Conservation (phyloP, 345 rosid genomes). For the Turnera subulata region DNA sequence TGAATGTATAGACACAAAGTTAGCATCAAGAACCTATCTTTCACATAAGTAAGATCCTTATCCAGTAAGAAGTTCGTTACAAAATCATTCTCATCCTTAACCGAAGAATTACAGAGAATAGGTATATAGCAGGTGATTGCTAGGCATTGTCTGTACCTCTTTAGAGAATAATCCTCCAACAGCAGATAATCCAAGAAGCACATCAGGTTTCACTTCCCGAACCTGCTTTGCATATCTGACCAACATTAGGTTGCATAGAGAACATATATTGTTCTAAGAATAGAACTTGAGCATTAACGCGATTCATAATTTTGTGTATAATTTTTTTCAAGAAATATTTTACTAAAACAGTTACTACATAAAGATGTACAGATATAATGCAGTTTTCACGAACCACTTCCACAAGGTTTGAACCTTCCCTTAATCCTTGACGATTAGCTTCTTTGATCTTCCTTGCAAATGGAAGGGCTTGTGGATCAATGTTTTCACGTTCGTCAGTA, state of each 20-base stretch:
- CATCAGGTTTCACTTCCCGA: slow-evolving; percentile 90
- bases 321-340: too few relatives aligned
- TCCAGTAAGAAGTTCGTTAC: neutral
- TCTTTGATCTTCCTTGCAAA: slow-evolving; percentile 81
- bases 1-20: too few relatives aligned
- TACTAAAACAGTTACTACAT: too few relatives aligned
- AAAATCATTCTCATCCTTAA: neutral
- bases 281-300: too few relatives aligned
- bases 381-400: slow-evolving; percentile 72
- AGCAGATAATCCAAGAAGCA: slow-evolving; percentile 98
- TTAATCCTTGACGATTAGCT: slow-evolving; percentile 79
- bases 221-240: slow-evolving; percentile 41
- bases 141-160: slow-evolving; percentile 52
- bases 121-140: too few relatives aligned
- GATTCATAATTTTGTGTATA: too few relatives aligned
- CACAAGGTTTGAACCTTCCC: slow-evolving; percentile 78
- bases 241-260: too few relatives aligned
- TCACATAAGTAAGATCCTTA: too few relatives aligned
- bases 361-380: too few relatives aligned
- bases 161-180: slow-evolving; percentile 96
- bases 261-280: too few relatives aligned
- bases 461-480: slow-evolving; percentile 76
- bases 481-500: slow-evolving; percentile 70
- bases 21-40: too few relatives aligned
- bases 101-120: neutral